phyloP scores from a whole-genome alignment of 108 stramenopile species.

The Nitzschia sp. region DNA sequence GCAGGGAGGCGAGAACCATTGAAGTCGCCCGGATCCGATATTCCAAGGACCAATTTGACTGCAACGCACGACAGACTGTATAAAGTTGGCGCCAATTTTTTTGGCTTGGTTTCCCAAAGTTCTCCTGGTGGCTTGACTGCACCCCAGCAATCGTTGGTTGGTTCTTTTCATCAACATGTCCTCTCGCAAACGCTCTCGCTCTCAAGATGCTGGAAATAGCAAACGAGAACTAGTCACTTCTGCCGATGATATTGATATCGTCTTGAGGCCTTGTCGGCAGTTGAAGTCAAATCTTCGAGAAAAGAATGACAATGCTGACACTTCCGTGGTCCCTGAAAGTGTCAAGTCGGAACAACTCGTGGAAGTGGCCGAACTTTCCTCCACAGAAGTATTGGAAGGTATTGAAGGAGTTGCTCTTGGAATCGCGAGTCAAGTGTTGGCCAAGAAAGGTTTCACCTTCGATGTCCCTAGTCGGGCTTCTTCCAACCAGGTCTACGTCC shows the following conservation, averaged over 20 bases:
- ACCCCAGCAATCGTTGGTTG: no score
- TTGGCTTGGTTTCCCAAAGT: no score
- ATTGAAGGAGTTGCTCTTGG: conserved; percentile 73
- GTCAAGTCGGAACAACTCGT: conserved; percentile 43
- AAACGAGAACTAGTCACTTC: conserved; percentile 37
- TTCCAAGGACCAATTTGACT: no score
- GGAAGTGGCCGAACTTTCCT: conserved; percentile 72
- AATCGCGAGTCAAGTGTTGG: conserved; percentile 64
- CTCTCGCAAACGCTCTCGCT: conserved; percentile 21
- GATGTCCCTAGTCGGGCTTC: conserved; percentile 81
- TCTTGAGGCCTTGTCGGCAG: conserved; percentile 66
- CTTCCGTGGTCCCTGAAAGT: conserved; percentile 6
- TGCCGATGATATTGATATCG: conserved; percentile 69
- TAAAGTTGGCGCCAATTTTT: no score
- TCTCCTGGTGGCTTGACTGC: no score
- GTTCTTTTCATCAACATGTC: not conserved
- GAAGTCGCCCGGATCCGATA: no score
- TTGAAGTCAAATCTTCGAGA: conserved; percentile 49
- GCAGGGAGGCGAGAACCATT: no score
- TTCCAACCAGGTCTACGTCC: conserved; percentile 88
- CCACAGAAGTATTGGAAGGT: conserved; percentile 74
- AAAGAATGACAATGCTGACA: conserved; percentile 23
- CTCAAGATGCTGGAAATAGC: not conserved
- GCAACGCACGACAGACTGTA: no score
- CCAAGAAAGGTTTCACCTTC: conserved; percentile 72